Evolutionary conservation across 169 alveolate species (phyloP), one percentile per base, ranked within the genome.

Genomic region (Plasmodium reichenowi): DNA sequence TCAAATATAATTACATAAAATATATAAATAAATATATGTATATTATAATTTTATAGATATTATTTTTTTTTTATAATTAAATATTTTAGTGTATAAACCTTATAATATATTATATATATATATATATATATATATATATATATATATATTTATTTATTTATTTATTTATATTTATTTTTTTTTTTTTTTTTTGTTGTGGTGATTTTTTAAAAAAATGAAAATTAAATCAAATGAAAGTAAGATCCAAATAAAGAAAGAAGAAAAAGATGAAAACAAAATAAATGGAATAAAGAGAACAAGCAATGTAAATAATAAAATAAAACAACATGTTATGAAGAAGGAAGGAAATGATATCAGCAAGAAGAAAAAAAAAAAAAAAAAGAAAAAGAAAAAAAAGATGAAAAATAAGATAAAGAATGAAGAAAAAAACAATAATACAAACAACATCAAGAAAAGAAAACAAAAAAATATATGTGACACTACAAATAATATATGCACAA

Each of bases 341-440:
- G 22, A 0, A n/a, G 64, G 6, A 56, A 56, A 56, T 1, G 24
- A 22, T 56, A 22, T 13, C 17, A 56, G n/a, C 4, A 56, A 56
- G 17, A 56, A 56, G 17, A 13, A 56, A 56, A 13, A 56, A 13
- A 56, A 26, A 15, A 47, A 60, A 74, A 74, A 74, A 4, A 20
- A n/a, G 4, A 32, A 38, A 20, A 45, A 32, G 15, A 48, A 12
- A 38, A 24, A 38, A 29, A 45, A 2, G 0, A 56, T 15, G 20
- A 54, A 74, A 56, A 24, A 58, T 26, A 22, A 24, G 3, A 50
- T 59, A 56, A 24, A 32, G 6, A 10, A 48, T 43, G 20, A 56
- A 17, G 24, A 56, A 56, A 56, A 56, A 56, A 56, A 56, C 0
- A 56, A 17, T 15, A 56, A 67, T 13, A 67, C 9, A 17, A 7